Evolutionary conservation across 176 grass and related monocot genomes (phyloP), one percentile per base, ranked within the genome.

Genomic region (Coix lacrymajobi): DNA sequence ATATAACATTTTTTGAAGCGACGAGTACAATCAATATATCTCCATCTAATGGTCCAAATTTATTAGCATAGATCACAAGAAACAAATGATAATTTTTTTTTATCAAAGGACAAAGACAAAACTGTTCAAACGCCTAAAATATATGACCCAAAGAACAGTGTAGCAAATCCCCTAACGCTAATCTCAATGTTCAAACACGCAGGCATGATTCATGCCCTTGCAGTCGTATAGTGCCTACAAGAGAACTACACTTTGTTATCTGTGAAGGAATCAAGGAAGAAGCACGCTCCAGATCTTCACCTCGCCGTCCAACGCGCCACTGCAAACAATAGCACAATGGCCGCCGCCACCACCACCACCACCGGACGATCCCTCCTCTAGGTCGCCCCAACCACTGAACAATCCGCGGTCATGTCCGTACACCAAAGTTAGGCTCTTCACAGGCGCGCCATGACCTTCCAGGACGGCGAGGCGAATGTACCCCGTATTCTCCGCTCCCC

Each of bases 381-480:
- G 56, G 24, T 26, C 56, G 32, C 13, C 31, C 52, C 63, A 20
- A 19, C 49, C 9, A 31, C 33, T 12, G 74, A 29, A 63, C 26
- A 30, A 62, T 16, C 28, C 32, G 6, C n/a, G 8, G 13, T 45
- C 44, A 24, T 43, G 70, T 19, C 69, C 14, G 31, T 32, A 24
- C 7, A 60, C 51, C 67, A 86, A 44, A n/a, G 82, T 46, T 79
- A 95, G 70, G 85, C 85, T 86, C 88, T 92, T 95, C 43, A 95
- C 76, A 5, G 82, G 82, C 54, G 90, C 87, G 67, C 58, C 90
- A 60, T 95, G 93, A 25, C 93, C 88, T 83, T 92, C 87, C 31
- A 95, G 25, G 74, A 90, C 71, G 1, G 87, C 93, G 3, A 92
- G 79, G 63, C 87, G 81, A 25, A 64, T 70, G 85, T 92, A 90